A percentile compares a stretch with the other conserved stretches of the same genome.
These are phyloP conservation scores for Achaetomium macrosporum DNA, from an alignment of 2,329 filamentous ascomycete genomes.

Conservation along the genomic window DNA sequence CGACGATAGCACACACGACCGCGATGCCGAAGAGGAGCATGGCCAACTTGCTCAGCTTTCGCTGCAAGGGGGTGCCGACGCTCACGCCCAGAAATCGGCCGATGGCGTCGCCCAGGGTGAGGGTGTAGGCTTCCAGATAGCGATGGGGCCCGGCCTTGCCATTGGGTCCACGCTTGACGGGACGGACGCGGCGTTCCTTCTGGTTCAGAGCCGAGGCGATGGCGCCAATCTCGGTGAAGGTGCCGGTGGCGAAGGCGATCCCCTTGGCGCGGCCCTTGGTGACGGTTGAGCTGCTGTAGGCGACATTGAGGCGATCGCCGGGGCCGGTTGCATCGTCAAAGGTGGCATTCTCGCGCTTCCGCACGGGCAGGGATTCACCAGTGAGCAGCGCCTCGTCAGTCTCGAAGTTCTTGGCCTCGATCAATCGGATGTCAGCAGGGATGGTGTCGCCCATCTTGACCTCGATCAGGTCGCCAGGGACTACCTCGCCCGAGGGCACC, in stretches of 20 bases:
- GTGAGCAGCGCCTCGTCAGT: constrained; percentile 72
- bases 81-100: constrained; percentile 40
- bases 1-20: constrained; percentile 36
- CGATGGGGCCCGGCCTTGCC: constrained; percentile 34
- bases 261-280: constrained; percentile 64
- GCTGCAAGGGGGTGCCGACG: constrained; percentile 60
- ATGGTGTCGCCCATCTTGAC: constrained; percentile 69
- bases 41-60: constrained; percentile 62
- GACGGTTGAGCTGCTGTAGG: constrained; percentile 64
- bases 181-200: constrained; percentile 37
- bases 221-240: constrained; percentile 51
- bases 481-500: constrained; percentile 59
- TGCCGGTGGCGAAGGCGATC: constrained; percentile 63
- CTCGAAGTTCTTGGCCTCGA: constrained; percentile 66
- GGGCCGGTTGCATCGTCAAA: constrained; percentile 46
- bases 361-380: constrained; percentile 65
- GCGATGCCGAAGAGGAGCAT: constrained; percentile 58
- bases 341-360: constrained; percentile 54
- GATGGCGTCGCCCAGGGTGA: constrained; percentile 24
- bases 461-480: constrained; percentile 63
- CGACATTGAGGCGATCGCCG: constrained; percentile 65
- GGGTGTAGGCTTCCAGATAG: constrained; percentile 33
- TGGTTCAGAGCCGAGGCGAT: constrained; percentile 51
- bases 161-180: constrained; percentile 43
- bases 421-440: constrained; percentile 62